Conservation (phyloP, 1,284 basidiomycete genomes). For the Cryptococcus wingfieldii region DNA sequence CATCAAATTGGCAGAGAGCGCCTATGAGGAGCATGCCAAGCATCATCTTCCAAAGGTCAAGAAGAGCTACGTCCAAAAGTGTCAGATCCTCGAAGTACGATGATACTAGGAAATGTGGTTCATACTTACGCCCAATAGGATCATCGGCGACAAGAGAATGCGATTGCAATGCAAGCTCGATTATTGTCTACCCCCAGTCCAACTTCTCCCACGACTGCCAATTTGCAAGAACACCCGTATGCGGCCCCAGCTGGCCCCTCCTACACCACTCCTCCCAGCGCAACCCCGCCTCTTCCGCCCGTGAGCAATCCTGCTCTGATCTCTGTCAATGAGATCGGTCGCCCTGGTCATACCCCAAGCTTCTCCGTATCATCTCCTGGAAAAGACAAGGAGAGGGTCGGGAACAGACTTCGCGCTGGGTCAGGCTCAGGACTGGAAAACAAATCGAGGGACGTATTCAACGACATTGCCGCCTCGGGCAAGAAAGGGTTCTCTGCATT, state of each 20-base stretch:
- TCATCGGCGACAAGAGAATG: constrained; percentile 44
- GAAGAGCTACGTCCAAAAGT: constrained; percentile 70
- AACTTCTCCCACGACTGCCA: constrained; percentile 19
- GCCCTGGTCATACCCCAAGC: not conserved
- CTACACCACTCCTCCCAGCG: constrained; percentile 30
- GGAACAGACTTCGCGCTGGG: constrained; percentile 19
- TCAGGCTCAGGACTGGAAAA: constrained; percentile 25
- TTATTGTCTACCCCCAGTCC: constrained; percentile 39
- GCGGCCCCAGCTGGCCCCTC: constrained; percentile 10
- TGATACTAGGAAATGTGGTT: not conserved
- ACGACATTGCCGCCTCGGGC: constrained; percentile 43
- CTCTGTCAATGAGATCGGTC: no score
- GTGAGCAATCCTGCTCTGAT: constrained; percentile 17
- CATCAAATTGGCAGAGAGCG: constrained; percentile 63
- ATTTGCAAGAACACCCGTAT: constrained; percentile 24
- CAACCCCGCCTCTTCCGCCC: constrained; percentile 22
- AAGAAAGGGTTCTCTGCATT: constrained; percentile 48
- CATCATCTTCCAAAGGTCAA: constrained; percentile 70
- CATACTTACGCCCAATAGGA: constrained; percentile 21
- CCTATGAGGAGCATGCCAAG: constrained; percentile 73
- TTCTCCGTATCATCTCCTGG: constrained; percentile 1
- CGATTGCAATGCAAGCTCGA: constrained; percentile 45
- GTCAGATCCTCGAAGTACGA: constrained; percentile 71
- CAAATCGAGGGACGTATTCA: constrained; percentile 45
- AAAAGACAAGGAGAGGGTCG: constrained; percentile 13